phyloP scores from a whole-genome alignment of 1,284 basidiomycete species.

The Schizophyllum commune region DNA sequence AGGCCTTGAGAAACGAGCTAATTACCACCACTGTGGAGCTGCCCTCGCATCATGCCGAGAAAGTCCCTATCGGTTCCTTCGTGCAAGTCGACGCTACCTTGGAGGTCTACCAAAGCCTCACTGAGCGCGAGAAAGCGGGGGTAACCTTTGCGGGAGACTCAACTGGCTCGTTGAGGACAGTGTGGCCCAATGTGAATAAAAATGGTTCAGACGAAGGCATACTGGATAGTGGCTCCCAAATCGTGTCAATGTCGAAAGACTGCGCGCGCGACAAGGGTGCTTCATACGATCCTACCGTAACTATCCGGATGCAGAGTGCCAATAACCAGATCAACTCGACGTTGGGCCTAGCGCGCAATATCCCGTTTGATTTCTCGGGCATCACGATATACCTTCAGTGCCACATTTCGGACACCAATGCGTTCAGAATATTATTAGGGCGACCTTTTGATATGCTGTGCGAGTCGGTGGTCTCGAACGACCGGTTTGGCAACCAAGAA shows the following conservation, averaged over 20 bases:
- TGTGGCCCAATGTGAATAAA: neutral
- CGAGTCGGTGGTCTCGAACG: no score
- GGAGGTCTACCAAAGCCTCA: no score
- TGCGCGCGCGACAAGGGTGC: neutral
- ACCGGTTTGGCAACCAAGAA: no score
- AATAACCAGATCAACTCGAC: conserved; percentile 6
- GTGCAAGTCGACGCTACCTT: no score
- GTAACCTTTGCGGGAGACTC: no score
- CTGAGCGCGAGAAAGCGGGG: no score
- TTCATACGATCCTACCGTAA: conserved; percentile 6
- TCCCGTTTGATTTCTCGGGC: conserved; percentile 5
- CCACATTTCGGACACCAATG: conserved; percentile 5
- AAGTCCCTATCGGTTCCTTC: no score
- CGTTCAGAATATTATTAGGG: conserved; percentile 5
- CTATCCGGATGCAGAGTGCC: conserved; percentile 7
- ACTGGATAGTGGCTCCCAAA: conserved; percentile 6
- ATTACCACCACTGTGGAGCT: no score
- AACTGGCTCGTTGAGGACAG: neutral
- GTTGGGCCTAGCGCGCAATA: conserved; percentile 8
- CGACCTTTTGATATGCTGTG: conserved; percentile 8
- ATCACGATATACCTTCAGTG: conserved; percentile 9
- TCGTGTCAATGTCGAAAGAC: no score
- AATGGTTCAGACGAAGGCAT: conserved; percentile 1
- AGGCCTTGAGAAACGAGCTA: no score
- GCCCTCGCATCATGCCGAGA: no score